Evolutionary conservation across 768 basidiomycete species (phyloP).

Genomic region (Fomitopsis pulvina): DNA sequence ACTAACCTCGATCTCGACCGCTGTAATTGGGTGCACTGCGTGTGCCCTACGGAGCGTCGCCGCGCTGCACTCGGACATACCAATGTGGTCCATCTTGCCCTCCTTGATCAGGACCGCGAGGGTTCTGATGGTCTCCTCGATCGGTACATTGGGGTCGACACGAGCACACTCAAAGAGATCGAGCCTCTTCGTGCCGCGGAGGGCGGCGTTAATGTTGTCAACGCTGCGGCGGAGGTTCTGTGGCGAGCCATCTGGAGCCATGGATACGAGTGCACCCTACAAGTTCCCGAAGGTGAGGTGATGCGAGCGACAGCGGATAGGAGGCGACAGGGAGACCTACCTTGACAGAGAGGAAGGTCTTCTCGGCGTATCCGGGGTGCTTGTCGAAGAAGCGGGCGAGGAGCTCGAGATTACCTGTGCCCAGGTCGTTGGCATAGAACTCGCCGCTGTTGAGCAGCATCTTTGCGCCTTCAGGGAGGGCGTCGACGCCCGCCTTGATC

Average conservation of each 20-base stretch:
- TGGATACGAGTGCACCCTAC: too few species aligned
- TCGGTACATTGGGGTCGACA: constrained; percentile 28
- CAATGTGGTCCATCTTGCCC: constrained; percentile 54
- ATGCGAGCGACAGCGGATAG: too few species aligned
- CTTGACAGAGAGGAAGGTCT: constrained; percentile 42
- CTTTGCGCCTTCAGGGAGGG: constrained; percentile 36
- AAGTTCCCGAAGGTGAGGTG: too few species aligned
- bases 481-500: constrained; percentile 46
- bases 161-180: constrained; percentile 56
- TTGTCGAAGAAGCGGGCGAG: constrained; percentile 43
- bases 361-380: constrained; percentile 36
- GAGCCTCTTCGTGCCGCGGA: constrained; percentile 48
- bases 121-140: constrained; percentile 36
- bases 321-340: constrained; percentile 17
- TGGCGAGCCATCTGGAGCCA: constrained; percentile 1
- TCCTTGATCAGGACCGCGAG: constrained; percentile 44
- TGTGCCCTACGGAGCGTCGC: constrained; percentile 37
- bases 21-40: constrained; percentile 44
- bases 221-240: constrained; percentile 44
- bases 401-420: constrained; percentile 39
- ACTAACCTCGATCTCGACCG: constrained; percentile 65
- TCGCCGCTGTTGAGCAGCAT: constrained; percentile 48
- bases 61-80: constrained; percentile 47
- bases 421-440: constrained; percentile 45
- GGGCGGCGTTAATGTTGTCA: constrained; percentile 32